Percentiles rank a stretch among this genome's conserved stretches.
These are phyloP conservation scores for Komagataella ulmi DNA, from an alignment of 805 yeast genomes.

Conservation along the genomic window DNA sequence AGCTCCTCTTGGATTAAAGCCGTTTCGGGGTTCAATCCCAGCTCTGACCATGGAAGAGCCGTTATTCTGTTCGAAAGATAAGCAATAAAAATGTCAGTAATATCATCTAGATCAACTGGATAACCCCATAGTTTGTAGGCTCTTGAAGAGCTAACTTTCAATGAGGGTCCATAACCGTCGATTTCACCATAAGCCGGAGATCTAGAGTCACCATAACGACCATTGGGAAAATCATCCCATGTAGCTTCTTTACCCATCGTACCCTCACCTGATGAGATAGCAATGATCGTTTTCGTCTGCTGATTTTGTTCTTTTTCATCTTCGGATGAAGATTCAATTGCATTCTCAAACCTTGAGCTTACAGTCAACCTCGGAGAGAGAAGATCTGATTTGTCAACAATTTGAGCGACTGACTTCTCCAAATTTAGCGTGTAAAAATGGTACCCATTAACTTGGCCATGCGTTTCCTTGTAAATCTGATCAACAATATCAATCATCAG, in stretches of 20 bases:
- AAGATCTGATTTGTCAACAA: constrained; percentile 49
- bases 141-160: constrained; percentile 57
- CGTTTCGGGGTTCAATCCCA: constrained; percentile 79
- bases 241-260: constrained; percentile 79
- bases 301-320: constrained; percentile 9
- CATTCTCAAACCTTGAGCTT: constrained; percentile 21
- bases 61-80: constrained; percentile 66
- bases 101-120: constrained; percentile 47
- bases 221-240: constrained; percentile 96
- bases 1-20: constrained; percentile 87
- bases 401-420: constrained; percentile 84
- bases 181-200: constrained; percentile 98
- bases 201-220: constrained; percentile 88
- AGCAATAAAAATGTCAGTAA: constrained; percentile 52
- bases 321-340: constrained; percentile 12
- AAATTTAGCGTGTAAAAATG: constrained; percentile 89
- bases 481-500: constrained; percentile 51
- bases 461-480: constrained; percentile 36
- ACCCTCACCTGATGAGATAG: constrained; percentile 78
- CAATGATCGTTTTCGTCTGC: constrained; percentile 46
- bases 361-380: constrained; percentile 31
- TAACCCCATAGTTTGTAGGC: constrained; percentile 74
- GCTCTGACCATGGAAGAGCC: constrained; percentile 86
- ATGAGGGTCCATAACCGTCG: constrained; percentile 91
- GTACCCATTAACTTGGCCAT: constrained; percentile 58